Base-by-base conservation (phyloP, 2,329 filamentous ascomycete species). In the Hymenoscyphus salicellus region DNA sequence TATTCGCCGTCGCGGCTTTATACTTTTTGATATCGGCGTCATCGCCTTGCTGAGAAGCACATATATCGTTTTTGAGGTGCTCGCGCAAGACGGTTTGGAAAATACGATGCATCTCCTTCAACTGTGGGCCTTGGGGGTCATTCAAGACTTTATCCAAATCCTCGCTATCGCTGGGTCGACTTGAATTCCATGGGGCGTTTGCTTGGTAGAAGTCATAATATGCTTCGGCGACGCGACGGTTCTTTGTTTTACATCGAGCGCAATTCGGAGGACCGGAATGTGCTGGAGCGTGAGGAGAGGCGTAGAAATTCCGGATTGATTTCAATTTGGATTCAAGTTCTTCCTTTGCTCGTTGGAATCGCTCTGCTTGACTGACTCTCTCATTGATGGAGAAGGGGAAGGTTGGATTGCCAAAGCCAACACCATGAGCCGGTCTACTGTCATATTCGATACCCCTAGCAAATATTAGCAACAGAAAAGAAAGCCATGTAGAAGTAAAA, bases 171-270 rank as follows among this genome's bases (percentile, higher is more conserved):
- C 67, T 46, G 16, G 55, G 57, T 14, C 68, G 26, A 8, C 67
- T 62, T 2, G 61, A 61, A 23, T 69, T 67, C 72, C 72, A 75
- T 11, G 69, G 67, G 7, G 71, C 67, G 16, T 68, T 32, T 1
- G 68, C 66, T 1, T 72, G 63, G 63, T 74, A 75, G 66, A 70
- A 74, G 28, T 70, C 65, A 49, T 68, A 63, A 61, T 69, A 74
- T n/a, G 72, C 72, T 64, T 72, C 58, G 14, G 56, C 61, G 8
- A 72, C 69, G 33, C 70, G 64, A n/a, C 64, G 49, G 41, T 71
- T 71, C 36, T 69, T 70, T 11, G 63, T 59, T 28, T 61, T 57
- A 61, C 72, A 75, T 23, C 66, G 60, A 49, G 67, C 61, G 55
- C 73, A 75, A n/a, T 67, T 58, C 33, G 66, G 64, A n/a, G 62